Base-by-base conservation (phyloP, 2,329 filamentous ascomycete genomes). In the Calonectria pseudoreteaudii region DNA sequence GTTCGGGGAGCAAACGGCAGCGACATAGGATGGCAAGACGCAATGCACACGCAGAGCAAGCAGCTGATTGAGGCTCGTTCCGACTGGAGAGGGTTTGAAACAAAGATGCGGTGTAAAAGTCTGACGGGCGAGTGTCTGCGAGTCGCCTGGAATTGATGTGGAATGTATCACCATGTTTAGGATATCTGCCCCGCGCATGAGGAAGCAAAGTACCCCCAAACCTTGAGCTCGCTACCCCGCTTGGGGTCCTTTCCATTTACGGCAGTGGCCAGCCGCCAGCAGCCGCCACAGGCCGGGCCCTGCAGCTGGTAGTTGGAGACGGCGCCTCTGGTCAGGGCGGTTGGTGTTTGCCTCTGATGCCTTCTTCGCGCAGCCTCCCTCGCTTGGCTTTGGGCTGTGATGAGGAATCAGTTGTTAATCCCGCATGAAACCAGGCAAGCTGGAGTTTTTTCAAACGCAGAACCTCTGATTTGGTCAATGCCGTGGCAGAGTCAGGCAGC, bases 401-500 rank as follows among this genome's bases (percentile, higher is more conserved):
- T 41, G 56, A 62, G 34, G 56, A 62, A 41, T 41, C 38, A 62
- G 23, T 13, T 23, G 18, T 41, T 41, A 16, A 36, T 28, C 56
- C 56, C 36, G 56, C 56, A 62, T 62, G 36, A 26, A 28, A 20
- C 56, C 56, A 62, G 26, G 23, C n/a, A 28, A 18, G 18, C 38
- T 31, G 28, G 23, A 11, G 47, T 23, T 4, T 47, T 60, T 14
- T 23, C 47, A 28, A 50, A 71, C 36, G 31, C n/a, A 62, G 56
- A 65, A 30, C 44, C 20, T 50, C 34, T 66, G 60, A 62, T 62
- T 70, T 60, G 34, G 23, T 18, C 31, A 16, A n/a, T 52, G 38
- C 31, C 20, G 31, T 47, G 36, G 56, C 56, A 38, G 68, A 66
- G 56, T 71, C 68, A 64, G 72, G 72, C 72, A 68, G 49, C 72